Base-by-base conservation (phyloP, 345 rosid genomes). In the Citrus maxima region DNA sequence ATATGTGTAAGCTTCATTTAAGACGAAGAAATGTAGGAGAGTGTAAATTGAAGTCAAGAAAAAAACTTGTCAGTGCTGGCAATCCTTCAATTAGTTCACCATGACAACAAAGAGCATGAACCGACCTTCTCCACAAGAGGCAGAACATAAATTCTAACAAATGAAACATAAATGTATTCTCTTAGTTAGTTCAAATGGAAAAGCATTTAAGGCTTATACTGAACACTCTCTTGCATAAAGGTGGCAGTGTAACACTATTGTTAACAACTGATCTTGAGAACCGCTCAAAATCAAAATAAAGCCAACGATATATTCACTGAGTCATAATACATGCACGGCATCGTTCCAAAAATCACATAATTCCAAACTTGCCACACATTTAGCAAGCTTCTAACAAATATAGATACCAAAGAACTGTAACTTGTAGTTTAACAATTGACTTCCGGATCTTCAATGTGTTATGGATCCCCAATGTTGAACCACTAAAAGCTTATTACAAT, bases 171-270 rank as follows among this genome's bases (percentile, higher is more conserved):
- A 5, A 18, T n/a, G 13, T 35, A 69, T 32, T 38, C 72, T 55
- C 58, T 54, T 62, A 30, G n/a, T 54, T 70, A 19, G 30, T 56
- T 72, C 60, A 67, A 79, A 63, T 65, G 56, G 40, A 70, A 46
- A 32, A 22, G 32, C 74, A 78, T 71, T 74, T 69, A 69, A 61
- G 70, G 63, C 59, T 63, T 19, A 74, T 73, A 74, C 19, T 28
- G 49, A 69, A 30, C 63, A 71, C 67, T 79, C 73, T 70, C 75
- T 77, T 70, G 7, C 21, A 10, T 8, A 79, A 74, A 78, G 69
- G 64, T 55, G 65, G 65, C 30, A 27, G 51, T 27, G 61, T 28
- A 61, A 46, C 19, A 55, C 70, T 74, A 42, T 74, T 62, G 12
- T 62, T 32, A 67, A 34, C 77, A 78, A 80, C 28, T 4, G 13